Percentiles rank a stretch among this genome's conserved stretches.
Conservation (phyloP, 805 yeast species). For the Wickerhamomyces hampshirensis region DNA sequence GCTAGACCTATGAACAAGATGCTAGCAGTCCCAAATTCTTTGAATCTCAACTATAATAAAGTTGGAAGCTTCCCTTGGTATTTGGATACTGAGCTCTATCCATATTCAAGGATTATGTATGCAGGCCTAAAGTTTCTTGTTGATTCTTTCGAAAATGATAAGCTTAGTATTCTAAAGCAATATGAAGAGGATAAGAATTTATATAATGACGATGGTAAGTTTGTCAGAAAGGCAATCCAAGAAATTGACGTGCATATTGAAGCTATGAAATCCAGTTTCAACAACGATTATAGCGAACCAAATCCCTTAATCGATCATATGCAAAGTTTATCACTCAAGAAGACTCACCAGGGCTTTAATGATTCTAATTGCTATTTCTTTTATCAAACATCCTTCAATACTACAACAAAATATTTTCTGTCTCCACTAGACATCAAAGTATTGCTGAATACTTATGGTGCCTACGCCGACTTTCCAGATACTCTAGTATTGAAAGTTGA, state of each 20-base stretch:
- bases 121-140: constrained; percentile 54
- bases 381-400: constrained; percentile 72
- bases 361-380: constrained; percentile 55
- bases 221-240: constrained; percentile 48
- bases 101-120: constrained; percentile 63
- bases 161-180: constrained; percentile 44
- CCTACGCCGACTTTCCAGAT: constrained; percentile 66
- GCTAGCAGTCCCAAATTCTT: constrained; percentile 46
- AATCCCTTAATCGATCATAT: constrained; percentile 11
- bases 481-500: constrained; percentile 59
- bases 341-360: constrained; percentile 19
- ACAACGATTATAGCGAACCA: constrained; percentile 18
- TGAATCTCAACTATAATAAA: constrained; percentile 31
- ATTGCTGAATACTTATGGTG: constrained; percentile 54
- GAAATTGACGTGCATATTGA: constrained; percentile 47
- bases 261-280: constrained; percentile 31
- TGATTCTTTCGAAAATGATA: constrained; percentile 56
- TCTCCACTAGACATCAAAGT: constrained; percentile 79
- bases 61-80: constrained; percentile 55
- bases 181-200: constrained; percentile 52
- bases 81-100: constrained; percentile 32
- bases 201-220: constrained; percentile 56
- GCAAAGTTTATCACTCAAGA: constrained; percentile 11
- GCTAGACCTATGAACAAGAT: constrained; percentile 40
- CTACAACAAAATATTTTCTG: constrained; percentile 61